phyloP scores from a whole-genome alignment of 139 green algal species.

The Coccomyxa sp. region DNA sequence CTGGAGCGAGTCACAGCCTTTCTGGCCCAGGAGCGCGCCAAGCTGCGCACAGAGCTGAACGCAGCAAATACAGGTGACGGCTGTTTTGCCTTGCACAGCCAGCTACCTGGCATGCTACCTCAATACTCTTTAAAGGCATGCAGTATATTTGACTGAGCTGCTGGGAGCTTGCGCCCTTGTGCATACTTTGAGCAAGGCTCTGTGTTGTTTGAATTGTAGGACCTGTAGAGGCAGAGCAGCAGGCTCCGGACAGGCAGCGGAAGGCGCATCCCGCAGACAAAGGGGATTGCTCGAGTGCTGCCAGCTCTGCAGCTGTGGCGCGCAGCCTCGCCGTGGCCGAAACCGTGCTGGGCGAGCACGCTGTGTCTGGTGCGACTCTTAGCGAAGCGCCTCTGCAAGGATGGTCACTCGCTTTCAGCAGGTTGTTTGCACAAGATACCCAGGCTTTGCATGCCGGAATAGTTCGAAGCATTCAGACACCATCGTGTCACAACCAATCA shows the following conservation, averaged over 20 bases:
- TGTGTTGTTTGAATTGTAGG: not conserved
- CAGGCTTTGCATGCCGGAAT: too few relatives aligned
- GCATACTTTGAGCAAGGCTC: too few relatives aligned
- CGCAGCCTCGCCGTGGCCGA: too few relatives aligned
- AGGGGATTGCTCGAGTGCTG: not conserved
- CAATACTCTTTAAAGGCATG: not conserved
- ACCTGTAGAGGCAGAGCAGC: not conserved
- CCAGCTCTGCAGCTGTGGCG: not conserved
- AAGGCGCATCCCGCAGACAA: not conserved
- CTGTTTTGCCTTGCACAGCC: not conserved
- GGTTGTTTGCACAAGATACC: too few relatives aligned
- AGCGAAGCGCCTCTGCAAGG: too few relatives aligned
- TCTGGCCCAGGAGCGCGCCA: conserved; percentile 27
- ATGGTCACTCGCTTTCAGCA: too few relatives aligned
- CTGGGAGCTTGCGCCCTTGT: too few relatives aligned
- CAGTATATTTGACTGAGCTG: not conserved
- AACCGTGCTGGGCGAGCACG: too few relatives aligned
- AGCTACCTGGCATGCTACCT: not conserved
- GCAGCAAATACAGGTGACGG: not conserved
- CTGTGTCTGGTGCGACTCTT: too few relatives aligned
- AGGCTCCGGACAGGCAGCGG: not conserved
- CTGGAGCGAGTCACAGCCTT: conserved; percentile 28
- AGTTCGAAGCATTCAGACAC: too few relatives aligned
- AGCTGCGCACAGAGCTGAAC: conserved; percentile 17
- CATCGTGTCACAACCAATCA: too few relatives aligned